Evolutionary conservation across 2,329 filamentous ascomycete species (phyloP).

Genomic region (Arachnomyces sp.): DNA sequence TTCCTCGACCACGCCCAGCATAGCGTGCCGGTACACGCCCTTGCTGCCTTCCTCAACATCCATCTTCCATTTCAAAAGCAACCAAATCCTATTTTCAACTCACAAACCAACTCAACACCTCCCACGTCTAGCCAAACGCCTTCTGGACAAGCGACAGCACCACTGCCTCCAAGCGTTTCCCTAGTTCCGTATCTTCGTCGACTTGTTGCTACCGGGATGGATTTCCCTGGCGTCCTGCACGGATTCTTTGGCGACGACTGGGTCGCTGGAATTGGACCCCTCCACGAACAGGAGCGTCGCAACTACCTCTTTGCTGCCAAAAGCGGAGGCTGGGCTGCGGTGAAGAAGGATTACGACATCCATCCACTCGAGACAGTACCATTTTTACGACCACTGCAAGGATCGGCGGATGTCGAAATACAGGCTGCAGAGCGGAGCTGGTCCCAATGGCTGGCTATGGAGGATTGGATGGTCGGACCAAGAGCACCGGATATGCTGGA

Average conservation of each 20-base stretch:
- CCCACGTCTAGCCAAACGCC: slow-evolving; percentile 39
- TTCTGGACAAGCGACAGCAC: slow-evolving; percentile 28
- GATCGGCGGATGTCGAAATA: slow-evolving; percentile 70
- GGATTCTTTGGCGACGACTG: slow-evolving; percentile 97
- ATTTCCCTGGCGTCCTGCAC: slow-evolving; percentile 75
- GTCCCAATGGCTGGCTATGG: slow-evolving; percentile 94
- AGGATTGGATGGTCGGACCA: slow-evolving; percentile 96
- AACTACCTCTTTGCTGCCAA: slow-evolving; percentile 96
- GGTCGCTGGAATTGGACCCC: slow-evolving; percentile 64
- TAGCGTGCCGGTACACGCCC: slow-evolving; percentile 69
- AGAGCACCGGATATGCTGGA: slow-evolving; percentile 50
- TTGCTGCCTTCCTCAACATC: slow-evolving; percentile 88
- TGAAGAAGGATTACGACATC: slow-evolving; percentile 89
- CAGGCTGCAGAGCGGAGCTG: slow-evolving; percentile 72
- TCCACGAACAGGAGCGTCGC: slow-evolving; percentile 81
- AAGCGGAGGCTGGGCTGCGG: slow-evolving; percentile 77
- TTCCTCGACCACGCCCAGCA: slow-evolving; percentile 90
- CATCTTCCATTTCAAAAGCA: slow-evolving; percentile 73
- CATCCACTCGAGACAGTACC: slow-evolving; percentile 73
- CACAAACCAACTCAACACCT: slow-evolving; percentile 24
- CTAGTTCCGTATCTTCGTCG: slow-evolving; percentile 84
- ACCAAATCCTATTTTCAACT: slow-evolving; percentile 40
- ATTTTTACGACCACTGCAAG: slow-evolving; percentile 74
- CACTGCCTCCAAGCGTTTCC: slow-evolving; percentile 46
- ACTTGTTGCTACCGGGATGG: slow-evolving; percentile 84